Percentiles rank a stretch among this genome's conserved stretches.
phyloP scores from a whole-genome alignment of 495 filamentous ascomycete genomes.

The Lasiosphaeria ovina region DNA sequence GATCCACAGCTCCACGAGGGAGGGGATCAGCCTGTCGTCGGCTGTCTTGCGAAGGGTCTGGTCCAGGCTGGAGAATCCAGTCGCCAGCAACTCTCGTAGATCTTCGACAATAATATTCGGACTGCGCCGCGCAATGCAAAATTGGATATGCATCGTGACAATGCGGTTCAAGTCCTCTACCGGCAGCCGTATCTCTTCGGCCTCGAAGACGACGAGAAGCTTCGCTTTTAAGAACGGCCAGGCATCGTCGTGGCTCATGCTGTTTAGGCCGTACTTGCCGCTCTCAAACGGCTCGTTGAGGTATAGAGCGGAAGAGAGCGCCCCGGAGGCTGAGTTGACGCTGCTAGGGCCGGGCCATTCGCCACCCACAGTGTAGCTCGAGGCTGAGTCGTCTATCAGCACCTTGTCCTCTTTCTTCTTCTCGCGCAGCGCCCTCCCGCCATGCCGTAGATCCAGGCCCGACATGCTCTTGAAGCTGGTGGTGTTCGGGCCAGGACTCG shows the following conservation, averaged over 20 bases:
- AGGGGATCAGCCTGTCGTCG: slow-evolving; percentile 79
- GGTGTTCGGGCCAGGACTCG: slow-evolving; percentile 69
- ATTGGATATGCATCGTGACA: slow-evolving; percentile 74
- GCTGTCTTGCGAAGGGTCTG: slow-evolving; percentile 71
- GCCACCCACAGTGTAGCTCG: slow-evolving; percentile 29
- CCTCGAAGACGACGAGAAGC: slow-evolving; percentile 87
- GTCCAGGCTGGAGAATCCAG: slow-evolving; percentile 83
- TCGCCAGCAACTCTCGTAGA: slow-evolving; percentile 71
- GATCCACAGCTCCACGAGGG: slow-evolving; percentile 91
- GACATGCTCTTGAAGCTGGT: slow-evolving; percentile 64
- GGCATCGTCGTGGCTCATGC: slow-evolving; percentile 84
- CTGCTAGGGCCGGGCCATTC: slow-evolving; percentile 57
- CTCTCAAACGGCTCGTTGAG: slow-evolving; percentile 48
- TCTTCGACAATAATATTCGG: slow-evolving; percentile 75
- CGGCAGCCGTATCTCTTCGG: slow-evolving; percentile 81
- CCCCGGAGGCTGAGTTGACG: slow-evolving; percentile 41
- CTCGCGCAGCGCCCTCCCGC: slow-evolving; percentile 77
- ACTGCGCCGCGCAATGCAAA: slow-evolving; percentile 65
- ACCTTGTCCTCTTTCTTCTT: slow-evolving; percentile 86
- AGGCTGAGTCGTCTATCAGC: slow-evolving; percentile 40
- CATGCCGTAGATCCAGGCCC: slow-evolving; percentile 82
- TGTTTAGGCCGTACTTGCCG: slow-evolving; percentile 66
- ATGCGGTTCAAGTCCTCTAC: slow-evolving; percentile 94
- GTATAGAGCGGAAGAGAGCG: slow-evolving; percentile 35
- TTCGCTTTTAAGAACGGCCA: slow-evolving; percentile 94